These are phyloP conservation scores for Tuber aestivum DNA, from an alignment of 495 filamentous ascomycete species.

Conservation along the genomic window DNA sequence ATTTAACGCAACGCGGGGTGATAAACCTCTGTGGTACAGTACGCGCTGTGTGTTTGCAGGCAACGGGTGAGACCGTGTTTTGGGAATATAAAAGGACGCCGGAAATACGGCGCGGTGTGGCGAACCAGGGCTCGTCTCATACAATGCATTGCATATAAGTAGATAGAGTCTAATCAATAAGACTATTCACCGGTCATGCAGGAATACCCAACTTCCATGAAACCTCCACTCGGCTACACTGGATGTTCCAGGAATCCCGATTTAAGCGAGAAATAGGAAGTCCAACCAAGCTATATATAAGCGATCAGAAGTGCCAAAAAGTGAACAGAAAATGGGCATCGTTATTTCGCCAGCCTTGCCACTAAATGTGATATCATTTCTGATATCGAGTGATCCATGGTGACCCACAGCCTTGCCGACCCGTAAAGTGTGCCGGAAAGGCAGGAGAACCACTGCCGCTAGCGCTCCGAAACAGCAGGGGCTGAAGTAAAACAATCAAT, in stretches of 20 bases:
- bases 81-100: background rate
- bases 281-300: background rate
- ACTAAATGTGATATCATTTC: background rate
- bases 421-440: background rate
- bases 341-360: background rate
- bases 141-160: conserved; percentile 1
- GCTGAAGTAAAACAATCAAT: background rate
- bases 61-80: background rate
- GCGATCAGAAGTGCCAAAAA: background rate
- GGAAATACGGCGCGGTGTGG: background rate
- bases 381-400: background rate
- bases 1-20: background rate
- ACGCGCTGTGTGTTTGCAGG: background rate
- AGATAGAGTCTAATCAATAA: background rate
- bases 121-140: background rate
- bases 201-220: background rate
- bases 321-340: background rate
- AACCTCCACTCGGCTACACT: background rate
- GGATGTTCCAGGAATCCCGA: background rate
- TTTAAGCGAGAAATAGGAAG: background rate
- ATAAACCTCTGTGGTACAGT: background rate
- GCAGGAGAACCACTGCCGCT: background rate
- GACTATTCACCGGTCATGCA: background rate
- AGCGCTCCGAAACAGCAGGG: background rate
- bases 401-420: background rate